Base-by-base conservation (phyloP, 495 filamentous ascomycete species). In the Penicillium dipodomyicola region DNA sequence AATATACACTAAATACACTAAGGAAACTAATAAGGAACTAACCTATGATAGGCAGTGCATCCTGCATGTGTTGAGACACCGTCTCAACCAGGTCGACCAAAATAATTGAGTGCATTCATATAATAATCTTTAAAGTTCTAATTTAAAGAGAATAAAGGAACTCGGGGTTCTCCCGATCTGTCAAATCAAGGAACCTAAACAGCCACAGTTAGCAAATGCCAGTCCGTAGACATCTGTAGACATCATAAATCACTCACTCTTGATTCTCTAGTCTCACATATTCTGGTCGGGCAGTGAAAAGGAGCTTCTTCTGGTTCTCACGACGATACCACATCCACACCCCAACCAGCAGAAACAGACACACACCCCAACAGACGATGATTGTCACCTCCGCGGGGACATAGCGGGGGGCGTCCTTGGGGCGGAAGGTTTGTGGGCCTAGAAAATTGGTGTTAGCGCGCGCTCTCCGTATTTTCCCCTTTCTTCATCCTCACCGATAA, bases 201-300 rank as follows among this genome's bases (percentile, higher is more conserved):
- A 22, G 4, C 3, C 22, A 2, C n/a, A 51, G 52, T 65, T 52
- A 65, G 59, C 19, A 56, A 42, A n/a, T 15, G 2, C 2, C 7
- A 29, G 27, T 27, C 7, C 0, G 25, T 29, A 29, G 14, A 5
- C 33, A 11, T 27, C 7, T 0, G 25, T 29, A 29, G 14, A 5
- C 33, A 11, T 4, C 30, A 15, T 39, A 17, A 54, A 10, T n/a
- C 37, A 71, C 74, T 63, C 54, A 76, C 71, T 87, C 87, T 68
- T 88, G 85, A 59, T 87, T 87, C 65, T 87, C 85, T 58, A 88
- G 58, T 66, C 82, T 83, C 54, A 76, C 73, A 65, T 90, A 90
- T 2, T 74, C 80, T 14, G 84, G 82, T 32, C 69, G 65, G 8
- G 76, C 76, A 44, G 82, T 62, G 10, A 81, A 68, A n/a, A 56